These are phyloP conservation scores for Pseudocercospora crystallina DNA, from an alignment of 2,329 filamentous ascomycete genomes.

Conservation along the genomic window DNA sequence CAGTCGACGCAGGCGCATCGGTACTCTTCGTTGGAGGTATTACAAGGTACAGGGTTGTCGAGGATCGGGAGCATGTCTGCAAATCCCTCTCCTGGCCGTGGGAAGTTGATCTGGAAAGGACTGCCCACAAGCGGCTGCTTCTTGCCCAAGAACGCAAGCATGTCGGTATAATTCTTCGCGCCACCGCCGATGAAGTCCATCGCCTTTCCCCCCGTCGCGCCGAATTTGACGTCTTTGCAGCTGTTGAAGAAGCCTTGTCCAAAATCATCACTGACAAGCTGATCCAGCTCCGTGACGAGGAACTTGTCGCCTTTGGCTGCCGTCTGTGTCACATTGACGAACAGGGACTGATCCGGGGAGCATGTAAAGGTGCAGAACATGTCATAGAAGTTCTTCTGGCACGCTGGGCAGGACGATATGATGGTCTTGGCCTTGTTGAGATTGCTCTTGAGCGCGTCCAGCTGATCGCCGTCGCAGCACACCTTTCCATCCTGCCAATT, in stretches of 20 bases:
- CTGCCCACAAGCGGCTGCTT: slow-evolving; percentile 84
- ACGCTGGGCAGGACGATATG: slow-evolving; percentile 91
- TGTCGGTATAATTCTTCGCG: slow-evolving; percentile 81
- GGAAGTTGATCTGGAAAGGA: slow-evolving; percentile 98
- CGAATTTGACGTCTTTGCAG: slow-evolving; percentile 99
- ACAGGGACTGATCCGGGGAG: slow-evolving; percentile 92
- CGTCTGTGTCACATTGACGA: slow-evolving; percentile 85
- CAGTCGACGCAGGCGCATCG: slow-evolving; percentile 94
- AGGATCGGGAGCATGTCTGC: slow-evolving; percentile 70
- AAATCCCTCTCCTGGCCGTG: slow-evolving; percentile 58
- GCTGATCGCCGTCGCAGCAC: slow-evolving; percentile 80
- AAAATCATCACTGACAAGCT: slow-evolving; percentile 80
- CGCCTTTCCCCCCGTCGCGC: slow-evolving; percentile 85
- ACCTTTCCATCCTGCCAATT: slow-evolving; percentile 83
- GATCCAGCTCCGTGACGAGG: slow-evolving; percentile 86
- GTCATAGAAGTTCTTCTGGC: slow-evolving; percentile 98
- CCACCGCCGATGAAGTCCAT: slow-evolving; percentile 97
- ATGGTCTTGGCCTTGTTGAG: slow-evolving; percentile 84
- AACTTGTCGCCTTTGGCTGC: slow-evolving; percentile 60
- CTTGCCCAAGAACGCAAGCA: slow-evolving; percentile 89
- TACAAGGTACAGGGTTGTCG: slow-evolving; percentile 80
- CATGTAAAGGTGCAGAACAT: slow-evolving; percentile 98
- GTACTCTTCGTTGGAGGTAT: slow-evolving; percentile 81
- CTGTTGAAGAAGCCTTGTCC: slow-evolving; percentile 90
- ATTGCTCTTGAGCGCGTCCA: slow-evolving; percentile 78